phyloP scores from a whole-genome alignment of 2,329 filamentous ascomycete genomes.

The Nemania abortiva region DNA sequence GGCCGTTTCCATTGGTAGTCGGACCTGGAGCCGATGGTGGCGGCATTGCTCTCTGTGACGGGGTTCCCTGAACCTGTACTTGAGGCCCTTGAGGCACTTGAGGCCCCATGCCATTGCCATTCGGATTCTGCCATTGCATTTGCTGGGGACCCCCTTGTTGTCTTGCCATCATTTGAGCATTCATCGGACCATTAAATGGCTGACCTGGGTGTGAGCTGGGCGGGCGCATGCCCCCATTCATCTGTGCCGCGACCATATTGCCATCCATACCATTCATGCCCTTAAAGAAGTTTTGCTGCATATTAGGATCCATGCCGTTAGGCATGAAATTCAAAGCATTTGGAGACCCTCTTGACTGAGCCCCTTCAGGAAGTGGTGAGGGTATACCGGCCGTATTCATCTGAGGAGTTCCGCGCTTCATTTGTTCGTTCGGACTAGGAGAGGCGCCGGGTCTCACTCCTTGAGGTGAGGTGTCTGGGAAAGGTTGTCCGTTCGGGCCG shows the following conservation, averaged over 20 bases:
- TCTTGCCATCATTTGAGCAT: slow-evolving; percentile 69
- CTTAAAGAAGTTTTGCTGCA: slow-evolving; percentile 71
- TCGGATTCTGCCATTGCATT: slow-evolving; percentile 63
- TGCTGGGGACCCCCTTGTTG: slow-evolving; percentile 56
- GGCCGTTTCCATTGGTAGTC: slow-evolving; percentile 60
- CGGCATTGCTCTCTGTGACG: slow-evolving; percentile 79
- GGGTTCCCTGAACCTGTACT: slow-evolving; percentile 72
- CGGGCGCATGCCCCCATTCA: slow-evolving; percentile 75
- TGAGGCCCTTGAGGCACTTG: slow-evolving; percentile 58
- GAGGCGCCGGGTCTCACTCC: slow-evolving; percentile 77
- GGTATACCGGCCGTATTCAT: slow-evolving; percentile 77
- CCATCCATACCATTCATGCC: slow-evolving; percentile 64
- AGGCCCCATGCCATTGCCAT: slow-evolving; percentile 58
- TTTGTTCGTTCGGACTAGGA: slow-evolving; percentile 81
- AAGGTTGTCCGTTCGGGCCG: slow-evolving; percentile 70
- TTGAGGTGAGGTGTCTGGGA: slow-evolving; percentile 78
- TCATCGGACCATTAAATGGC: slow-evolving; percentile 68
- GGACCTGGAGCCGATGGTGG: slow-evolving; percentile 71
- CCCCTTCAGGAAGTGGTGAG: slow-evolving; percentile 77
- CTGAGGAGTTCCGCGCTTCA: slow-evolving; percentile 82
- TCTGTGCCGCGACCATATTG: slow-evolving; percentile 67
- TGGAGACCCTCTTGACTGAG: slow-evolving; percentile 74
- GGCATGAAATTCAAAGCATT: slow-evolving; percentile 74
- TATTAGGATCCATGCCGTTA: slow-evolving; percentile 71
- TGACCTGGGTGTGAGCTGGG: slow-evolving; percentile 74